These are phyloP conservation scores for Hypomontagnella monticulosa DNA, from an alignment of 495 filamentous ascomycete species.

Conservation along the genomic window DNA sequence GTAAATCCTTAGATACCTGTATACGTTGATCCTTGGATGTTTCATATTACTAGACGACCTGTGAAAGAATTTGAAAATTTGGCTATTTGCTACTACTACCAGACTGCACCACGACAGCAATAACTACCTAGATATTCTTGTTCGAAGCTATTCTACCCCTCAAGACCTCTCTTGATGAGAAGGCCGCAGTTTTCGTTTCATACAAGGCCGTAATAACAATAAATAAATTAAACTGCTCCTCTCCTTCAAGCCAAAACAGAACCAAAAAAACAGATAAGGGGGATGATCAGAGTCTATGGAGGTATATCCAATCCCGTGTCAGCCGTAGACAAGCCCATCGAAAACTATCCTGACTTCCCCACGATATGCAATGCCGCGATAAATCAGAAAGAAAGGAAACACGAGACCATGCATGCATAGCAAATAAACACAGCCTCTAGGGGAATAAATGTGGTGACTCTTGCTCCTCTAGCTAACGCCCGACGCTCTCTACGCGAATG, in stretches of 20 bases:
- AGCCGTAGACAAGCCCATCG: neutral
- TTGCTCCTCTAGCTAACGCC: constrained; percentile 37
- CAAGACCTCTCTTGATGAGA: constrained; percentile 5
- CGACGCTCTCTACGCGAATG: constrained; percentile 64
- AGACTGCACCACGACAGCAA: too few relatives aligned
- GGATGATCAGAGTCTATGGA: constrained; percentile 9
- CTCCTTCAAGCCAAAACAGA: neutral
- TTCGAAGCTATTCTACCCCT: neutral
- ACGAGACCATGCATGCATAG: constrained; percentile 5
- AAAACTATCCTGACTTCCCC: neutral
- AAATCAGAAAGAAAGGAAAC: neutral
- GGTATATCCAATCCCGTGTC: constrained; percentile 22
- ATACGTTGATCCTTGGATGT: too few relatives aligned
- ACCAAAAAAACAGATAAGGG: neutral
- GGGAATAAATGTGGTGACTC: neutral
- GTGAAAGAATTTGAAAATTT: too few relatives aligned
- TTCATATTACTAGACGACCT: too few relatives aligned
- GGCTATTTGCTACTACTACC: too few relatives aligned
- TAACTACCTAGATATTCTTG: neutral
- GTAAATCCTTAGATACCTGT: too few relatives aligned
- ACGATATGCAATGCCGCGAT: constrained; percentile 20
- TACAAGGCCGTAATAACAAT: too few relatives aligned
- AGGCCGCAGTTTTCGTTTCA: neutral
- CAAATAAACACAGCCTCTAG: neutral
- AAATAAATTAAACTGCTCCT: neutral